Evolutionary conservation across 2,329 filamentous ascomycete genomes (phyloP).

Genomic region (Lasiodiplodia sp.): DNA sequence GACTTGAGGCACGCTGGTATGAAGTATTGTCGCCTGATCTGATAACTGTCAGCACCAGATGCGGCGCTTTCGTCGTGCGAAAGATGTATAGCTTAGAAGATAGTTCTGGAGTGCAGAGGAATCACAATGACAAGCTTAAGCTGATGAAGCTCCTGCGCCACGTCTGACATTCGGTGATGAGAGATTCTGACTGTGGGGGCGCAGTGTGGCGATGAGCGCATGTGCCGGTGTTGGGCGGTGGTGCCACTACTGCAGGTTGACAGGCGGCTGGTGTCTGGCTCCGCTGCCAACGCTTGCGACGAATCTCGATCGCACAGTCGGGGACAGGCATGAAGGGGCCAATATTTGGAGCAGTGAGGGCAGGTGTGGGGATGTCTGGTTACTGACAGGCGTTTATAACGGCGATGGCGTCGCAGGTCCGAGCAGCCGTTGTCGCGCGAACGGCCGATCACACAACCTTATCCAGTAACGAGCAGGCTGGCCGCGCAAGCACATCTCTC

Average conservation of each 20-base stretch:
- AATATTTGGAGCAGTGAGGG: not conserved
- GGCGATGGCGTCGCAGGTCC: constrained; percentile 6
- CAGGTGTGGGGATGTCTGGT: not conserved
- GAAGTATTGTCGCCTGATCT: not conserved
- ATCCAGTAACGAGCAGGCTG: constrained; percentile 22
- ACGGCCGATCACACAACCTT: constrained; percentile 28
- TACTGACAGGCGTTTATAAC: constrained; percentile 16
- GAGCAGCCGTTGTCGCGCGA: constrained; percentile 22
- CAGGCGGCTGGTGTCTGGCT: not conserved
- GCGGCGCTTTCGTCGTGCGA: not conserved
- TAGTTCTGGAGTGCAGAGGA: not conserved
- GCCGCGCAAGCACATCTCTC: constrained; percentile 19
- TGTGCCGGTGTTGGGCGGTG: not conserved
- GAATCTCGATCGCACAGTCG: too few species aligned
- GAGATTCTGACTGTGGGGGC: not conserved
- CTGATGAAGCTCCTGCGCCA: not conserved
- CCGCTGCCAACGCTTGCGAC: not conserved
- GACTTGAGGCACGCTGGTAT: constrained; percentile 7
- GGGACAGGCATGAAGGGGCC: not conserved
- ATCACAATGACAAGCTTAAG: not conserved
- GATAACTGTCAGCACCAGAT: not conserved
- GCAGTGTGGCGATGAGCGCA: not conserved
- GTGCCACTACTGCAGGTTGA: not conserved
- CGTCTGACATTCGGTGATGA: not conserved
- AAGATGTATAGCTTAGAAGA: constrained; percentile 1